phyloP scores from a whole-genome alignment of 2,329 filamentous ascomycete species.

The Bipolaris sorokiniana region DNA sequence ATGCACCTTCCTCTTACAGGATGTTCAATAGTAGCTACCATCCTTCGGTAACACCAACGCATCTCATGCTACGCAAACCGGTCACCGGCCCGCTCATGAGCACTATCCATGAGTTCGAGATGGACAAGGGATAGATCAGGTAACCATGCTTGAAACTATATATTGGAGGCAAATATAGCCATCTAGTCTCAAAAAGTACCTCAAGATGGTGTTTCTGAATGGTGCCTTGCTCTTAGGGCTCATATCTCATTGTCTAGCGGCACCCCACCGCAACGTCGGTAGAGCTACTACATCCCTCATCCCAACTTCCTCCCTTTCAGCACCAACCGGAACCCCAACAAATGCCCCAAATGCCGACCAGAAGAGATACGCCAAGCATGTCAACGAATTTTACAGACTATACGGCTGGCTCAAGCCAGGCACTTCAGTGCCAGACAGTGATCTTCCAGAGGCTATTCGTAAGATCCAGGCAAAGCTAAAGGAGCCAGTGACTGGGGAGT shows the following conservation, averaged over 20 bases:
- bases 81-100: background rate
- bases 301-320: constrained; percentile 25
- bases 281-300: constrained; percentile 26
- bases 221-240: constrained; percentile 10
- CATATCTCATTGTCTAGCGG: constrained; percentile 13
- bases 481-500: constrained; percentile 33
- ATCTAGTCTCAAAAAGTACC: background rate
- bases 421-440: constrained; percentile 27
- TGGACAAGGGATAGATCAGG: background rate
- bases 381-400: constrained; percentile 39
- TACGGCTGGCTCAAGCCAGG: constrained; percentile 38
- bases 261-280: constrained; percentile 5
- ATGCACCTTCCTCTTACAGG: background rate
- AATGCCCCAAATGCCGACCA: constrained; percentile 16
- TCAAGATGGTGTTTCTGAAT: constrained; percentile 21
- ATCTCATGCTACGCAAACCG: background rate
- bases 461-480: constrained; percentile 37
- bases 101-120: background rate
- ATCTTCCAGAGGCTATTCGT: constrained; percentile 34
- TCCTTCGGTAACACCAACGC: background rate
- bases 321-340: constrained; percentile 4
- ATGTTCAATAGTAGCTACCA: background rate
- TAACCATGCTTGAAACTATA: background rate
- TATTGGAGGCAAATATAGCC: background rate
- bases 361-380: constrained; percentile 31